Conservation (phyloP, 2,329 filamentous ascomycete species). For the Meredithiella fracta region DNA sequence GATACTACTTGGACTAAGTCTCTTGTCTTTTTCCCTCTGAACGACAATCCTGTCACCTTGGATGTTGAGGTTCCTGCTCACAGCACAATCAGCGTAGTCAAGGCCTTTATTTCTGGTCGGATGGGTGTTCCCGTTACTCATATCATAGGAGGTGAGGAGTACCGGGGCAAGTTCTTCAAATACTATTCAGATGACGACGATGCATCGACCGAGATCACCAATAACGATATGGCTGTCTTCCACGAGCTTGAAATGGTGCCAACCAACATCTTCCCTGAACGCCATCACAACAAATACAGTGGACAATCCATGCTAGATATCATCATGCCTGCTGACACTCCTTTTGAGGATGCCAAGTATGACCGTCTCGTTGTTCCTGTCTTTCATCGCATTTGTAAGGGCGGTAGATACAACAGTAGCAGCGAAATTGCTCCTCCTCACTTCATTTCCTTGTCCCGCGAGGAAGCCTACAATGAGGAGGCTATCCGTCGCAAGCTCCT, state of each 20-base stretch:
- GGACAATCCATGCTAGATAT: constrained; percentile 35
- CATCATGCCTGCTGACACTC: constrained; percentile 28
- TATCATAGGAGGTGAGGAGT: constrained; percentile 70
- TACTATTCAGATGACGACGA: constrained; percentile 53
- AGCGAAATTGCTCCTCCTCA: constrained; percentile 34
- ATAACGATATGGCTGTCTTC: constrained; percentile 50
- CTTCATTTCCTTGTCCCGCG: constrained; percentile 58
- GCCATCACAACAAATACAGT: constrained; percentile 27
- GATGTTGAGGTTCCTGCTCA: constrained; percentile 69
- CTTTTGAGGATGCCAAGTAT: constrained; percentile 44
- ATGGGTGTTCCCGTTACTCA: constrained; percentile 47
- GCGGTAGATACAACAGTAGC: constrained; percentile 12
- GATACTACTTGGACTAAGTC: constrained; percentile 64
- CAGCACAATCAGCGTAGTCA: constrained; percentile 49
- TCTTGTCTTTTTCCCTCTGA: constrained; percentile 63
- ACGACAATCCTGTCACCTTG: constrained; percentile 52
- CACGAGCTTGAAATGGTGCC: constrained; percentile 64
- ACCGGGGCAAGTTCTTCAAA: constrained; percentile 72
- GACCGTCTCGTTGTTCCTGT: constrained; percentile 55
- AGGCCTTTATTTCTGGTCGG: constrained; percentile 51
- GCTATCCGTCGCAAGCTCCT: constrained; percentile 66
- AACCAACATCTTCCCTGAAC: constrained; percentile 51
- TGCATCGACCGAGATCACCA: constrained; percentile 55
- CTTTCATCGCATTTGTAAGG: constrained; percentile 38
- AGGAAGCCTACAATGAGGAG: constrained; percentile 53